Evolutionary conservation across 139 green algal genomes (phyloP).

Genomic region (Pleodorina starrii): DNA sequence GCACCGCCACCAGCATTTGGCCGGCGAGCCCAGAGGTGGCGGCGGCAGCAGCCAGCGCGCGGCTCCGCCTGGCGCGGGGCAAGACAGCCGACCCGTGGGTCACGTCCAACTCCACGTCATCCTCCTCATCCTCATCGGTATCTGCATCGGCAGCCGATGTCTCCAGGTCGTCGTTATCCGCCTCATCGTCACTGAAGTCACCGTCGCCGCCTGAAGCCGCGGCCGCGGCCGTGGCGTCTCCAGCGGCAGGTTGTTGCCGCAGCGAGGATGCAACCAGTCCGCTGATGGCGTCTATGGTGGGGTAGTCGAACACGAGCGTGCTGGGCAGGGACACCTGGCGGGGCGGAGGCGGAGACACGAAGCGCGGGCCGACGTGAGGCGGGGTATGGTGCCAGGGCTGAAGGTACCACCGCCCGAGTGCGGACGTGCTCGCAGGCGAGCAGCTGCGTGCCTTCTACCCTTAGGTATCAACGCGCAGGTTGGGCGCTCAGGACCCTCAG

Average conservation of each 20-base stretch:
- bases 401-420: too few relatives aligned
- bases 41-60: not conserved
- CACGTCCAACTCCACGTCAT: not conserved
- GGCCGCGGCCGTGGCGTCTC: not conserved
- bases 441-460: not conserved
- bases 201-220: not conserved
- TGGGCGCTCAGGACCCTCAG: too few relatives aligned
- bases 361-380: not conserved
- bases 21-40: not conserved
- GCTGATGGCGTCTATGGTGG: conserved; percentile 67
- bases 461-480: too few relatives aligned
- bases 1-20: not conserved
- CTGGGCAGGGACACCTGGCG: conserved; percentile 74
- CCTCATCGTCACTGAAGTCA: not conserved
- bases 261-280: not conserved
- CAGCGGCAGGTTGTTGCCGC: not conserved
- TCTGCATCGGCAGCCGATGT: not conserved
- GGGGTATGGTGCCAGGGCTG: too few relatives aligned
- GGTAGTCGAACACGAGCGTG: conserved; percentile 84
- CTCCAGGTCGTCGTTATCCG: not conserved
- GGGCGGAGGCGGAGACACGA: not conserved
- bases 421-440: too few relatives aligned
- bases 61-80: too few relatives aligned
- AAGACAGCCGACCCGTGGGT: too few relatives aligned
- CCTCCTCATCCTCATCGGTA: not conserved